Conservation (phyloP, 2,329 filamentous ascomycete genomes). For the Beauveria sp. region DNA sequence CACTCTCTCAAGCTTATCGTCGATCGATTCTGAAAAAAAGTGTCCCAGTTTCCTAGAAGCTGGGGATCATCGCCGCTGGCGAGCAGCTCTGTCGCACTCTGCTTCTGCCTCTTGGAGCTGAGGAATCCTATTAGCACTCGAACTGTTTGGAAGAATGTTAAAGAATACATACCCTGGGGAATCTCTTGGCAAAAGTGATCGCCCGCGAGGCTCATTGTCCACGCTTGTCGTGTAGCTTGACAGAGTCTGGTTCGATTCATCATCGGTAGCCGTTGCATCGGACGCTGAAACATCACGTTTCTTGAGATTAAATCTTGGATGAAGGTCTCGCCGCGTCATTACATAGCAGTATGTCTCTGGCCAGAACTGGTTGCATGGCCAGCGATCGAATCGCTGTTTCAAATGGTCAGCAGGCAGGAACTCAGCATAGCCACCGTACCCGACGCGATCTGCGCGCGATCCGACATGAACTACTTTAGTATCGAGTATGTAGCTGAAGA, state of each 20-base stretch:
- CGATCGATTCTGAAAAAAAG: background rate
- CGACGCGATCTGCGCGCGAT: background rate
- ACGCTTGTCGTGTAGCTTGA: background rate
- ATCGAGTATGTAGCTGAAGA: background rate
- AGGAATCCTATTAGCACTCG: background rate
- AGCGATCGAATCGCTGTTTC: background rate
- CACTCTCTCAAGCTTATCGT: background rate
- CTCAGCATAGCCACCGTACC: background rate
- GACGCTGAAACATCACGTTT: background rate
- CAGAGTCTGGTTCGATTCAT: background rate
- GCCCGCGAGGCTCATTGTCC: background rate
- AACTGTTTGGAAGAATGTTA: too few species aligned
- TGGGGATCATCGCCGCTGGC: background rate
- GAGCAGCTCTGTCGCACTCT: background rate
- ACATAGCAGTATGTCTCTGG: background rate
- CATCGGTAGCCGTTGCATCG: background rate
- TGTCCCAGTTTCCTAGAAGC: background rate
- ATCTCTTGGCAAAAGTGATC: background rate
- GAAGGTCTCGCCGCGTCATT: background rate
- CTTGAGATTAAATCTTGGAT: background rate
- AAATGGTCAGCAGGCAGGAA: background rate
- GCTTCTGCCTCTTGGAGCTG: background rate
- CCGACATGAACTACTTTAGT: background rate
- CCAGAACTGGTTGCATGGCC: slow-evolving; percentile 2
- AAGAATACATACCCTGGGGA: background rate